Percentiles rank a stretch among this genome's conserved stretches.
These are phyloP conservation scores for Dalbergia oliveri DNA, from an alignment of 306 rosid genomes.

Conservation along the genomic window DNA sequence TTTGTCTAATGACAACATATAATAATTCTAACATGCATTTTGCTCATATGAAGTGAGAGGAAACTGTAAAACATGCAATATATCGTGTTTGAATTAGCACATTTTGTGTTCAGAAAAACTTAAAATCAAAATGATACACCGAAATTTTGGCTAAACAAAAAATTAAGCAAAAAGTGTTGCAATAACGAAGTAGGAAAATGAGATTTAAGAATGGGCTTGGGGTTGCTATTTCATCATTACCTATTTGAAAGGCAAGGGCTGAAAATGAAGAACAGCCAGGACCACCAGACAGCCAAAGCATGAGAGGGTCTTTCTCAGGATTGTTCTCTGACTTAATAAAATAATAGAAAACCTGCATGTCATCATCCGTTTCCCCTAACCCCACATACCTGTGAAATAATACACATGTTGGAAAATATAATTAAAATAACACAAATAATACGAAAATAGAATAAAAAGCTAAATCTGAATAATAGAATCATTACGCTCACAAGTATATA, in stretches of 20 bases:
- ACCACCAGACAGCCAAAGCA: conserved; percentile 79
- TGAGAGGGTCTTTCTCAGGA: conserved; percentile 64
- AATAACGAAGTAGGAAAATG: background rate
- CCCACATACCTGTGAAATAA: conserved; percentile 59
- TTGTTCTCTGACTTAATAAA: conserved; percentile 60
- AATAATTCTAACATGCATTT: no score
- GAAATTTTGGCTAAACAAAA: no score
- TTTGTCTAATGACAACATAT: no score
- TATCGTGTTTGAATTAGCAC: no score
- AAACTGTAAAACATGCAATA: no score
- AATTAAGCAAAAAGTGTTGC: background rate
- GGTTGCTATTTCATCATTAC: conserved; percentile 35
- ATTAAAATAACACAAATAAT: no score
- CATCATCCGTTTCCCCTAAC: conserved; percentile 57
- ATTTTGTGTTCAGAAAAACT: no score
- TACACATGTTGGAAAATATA: no score
- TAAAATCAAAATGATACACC: background rate
- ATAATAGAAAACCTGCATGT: conserved; percentile 64
- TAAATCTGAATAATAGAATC: no score
- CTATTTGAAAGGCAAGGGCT: conserved; percentile 52
- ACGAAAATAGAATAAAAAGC: no score
- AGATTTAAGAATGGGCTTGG: background rate
- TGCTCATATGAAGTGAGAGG: no score
- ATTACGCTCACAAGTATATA: no score
- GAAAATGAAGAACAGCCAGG: conserved; percentile 69